Percentiles rank a stretch among this genome's conserved stretches.
Conservation (phyloP, 202 grass and related monocot genomes). For the Setaria italica region DNA sequence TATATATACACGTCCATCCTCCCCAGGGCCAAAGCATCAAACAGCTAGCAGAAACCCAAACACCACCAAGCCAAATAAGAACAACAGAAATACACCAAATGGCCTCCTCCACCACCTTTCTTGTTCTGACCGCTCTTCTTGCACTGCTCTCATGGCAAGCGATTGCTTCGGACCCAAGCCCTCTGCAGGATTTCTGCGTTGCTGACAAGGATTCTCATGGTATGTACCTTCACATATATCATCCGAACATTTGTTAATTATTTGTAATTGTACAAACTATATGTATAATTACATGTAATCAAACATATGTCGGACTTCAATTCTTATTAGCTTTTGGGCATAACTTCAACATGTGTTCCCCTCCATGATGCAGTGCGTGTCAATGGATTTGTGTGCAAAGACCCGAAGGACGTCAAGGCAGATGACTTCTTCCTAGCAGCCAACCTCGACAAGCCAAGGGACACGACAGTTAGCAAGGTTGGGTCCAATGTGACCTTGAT, state of each 20-base stretch:
- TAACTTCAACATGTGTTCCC: background rate
- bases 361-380: background rate
- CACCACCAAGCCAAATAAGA: background rate
- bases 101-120: background rate
- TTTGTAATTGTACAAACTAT: background rate
- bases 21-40: background rate
- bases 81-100: background rate
- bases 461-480: constrained; percentile 24
- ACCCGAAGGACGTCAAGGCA: background rate
- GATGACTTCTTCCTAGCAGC: constrained; percentile 31
- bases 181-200: constrained; percentile 37
- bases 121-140: constrained; percentile 16
- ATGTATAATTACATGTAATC: background rate
- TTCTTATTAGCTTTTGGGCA: background rate
- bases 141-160: constrained; percentile 27
- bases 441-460: constrained; percentile 28
- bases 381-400: constrained; percentile 24
- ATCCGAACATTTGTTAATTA: background rate
- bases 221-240: background rate
- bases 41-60: background rate
- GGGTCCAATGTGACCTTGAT: constrained; percentile 41
- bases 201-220: constrained; percentile 32
- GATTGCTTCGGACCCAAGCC: constrained; percentile 32
- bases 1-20: background rate
- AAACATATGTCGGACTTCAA: background rate